Conservation (phyloP, 352 stramenopile genomes). For the Phytopythium chamaehyphon region DNA sequence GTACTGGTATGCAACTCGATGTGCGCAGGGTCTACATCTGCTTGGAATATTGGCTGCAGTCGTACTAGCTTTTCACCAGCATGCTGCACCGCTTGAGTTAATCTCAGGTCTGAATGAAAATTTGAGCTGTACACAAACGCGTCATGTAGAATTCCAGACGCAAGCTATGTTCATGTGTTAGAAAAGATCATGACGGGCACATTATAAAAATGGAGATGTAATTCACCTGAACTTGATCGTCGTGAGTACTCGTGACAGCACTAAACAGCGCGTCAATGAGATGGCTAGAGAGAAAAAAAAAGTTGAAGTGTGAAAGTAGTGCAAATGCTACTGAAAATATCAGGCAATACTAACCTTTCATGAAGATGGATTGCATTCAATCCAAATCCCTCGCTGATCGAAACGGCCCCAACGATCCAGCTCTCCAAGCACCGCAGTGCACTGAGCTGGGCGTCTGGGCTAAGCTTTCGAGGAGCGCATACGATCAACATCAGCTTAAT, state of each 20-base stretch:
- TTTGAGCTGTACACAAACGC: constrained; percentile 35
- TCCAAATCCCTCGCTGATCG: constrained; percentile 40
- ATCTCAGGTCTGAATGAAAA: constrained; percentile 10
- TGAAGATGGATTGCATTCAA: constrained; percentile 37
- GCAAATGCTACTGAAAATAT: too few relatives aligned
- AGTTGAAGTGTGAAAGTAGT: neutral
- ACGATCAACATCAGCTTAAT: constrained; percentile 5
- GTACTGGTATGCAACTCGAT: constrained; percentile 22
- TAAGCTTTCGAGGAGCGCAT: constrained; percentile 8
- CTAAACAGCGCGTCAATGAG: constrained; percentile 39
- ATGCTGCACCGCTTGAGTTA: constrained; percentile 28
- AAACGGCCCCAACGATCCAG: constrained; percentile 60
- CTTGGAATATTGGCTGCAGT: constrained; percentile 18
- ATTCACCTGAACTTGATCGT: constrained; percentile 42
- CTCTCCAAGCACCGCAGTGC: constrained; percentile 61
- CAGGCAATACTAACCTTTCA: constrained; percentile 21
- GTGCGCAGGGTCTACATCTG: constrained; percentile 4
- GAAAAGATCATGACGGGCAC: constrained; percentile 1
- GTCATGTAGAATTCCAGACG: constrained; percentile 57
- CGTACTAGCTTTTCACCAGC: constrained; percentile 19
- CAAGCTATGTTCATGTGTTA: constrained; percentile 25
- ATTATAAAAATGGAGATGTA: neutral
- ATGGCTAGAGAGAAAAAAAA: constrained; percentile 25
- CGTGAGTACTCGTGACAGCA: constrained; percentile 20
- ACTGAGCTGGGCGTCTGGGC: constrained; percentile 26